Evolutionary conservation across 371 early-diverging fungal species (phyloP), one percentile per base, ranked within the genome.

Genomic region (Polyrhizophydium stewartii): DNA sequence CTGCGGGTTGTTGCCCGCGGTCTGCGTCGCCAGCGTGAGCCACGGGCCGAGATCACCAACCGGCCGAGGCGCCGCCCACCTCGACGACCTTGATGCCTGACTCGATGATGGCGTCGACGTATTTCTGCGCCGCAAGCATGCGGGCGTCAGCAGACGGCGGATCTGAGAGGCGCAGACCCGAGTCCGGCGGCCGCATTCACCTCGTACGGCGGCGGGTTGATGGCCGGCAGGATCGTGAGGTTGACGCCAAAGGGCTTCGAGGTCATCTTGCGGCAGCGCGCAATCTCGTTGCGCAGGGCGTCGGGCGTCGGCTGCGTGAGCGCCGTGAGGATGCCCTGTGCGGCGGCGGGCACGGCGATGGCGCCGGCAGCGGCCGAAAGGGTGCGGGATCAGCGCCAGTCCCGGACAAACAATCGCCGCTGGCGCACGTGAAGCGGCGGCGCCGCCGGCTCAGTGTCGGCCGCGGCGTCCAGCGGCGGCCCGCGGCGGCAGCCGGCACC

Each of bases 281-380:
- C 77, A 59, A 90, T 89, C 67, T 89, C 91, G 6, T 70, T 67
- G 63, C 87, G 84, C 37, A 90, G 73, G 37, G 78, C 86, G 55
- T 88, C 89, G n/a, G 91, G 91, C n/a, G 91, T 89, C 45, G 91
- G 91, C 65, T 90, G 89, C 17, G 91, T 89, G 65, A 76, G 70
- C 59, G 77, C 79, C 1, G 79, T 79, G 33, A 79, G 63, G 45
- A 78, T 46, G 6, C 79, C 78, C 71, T 66, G 56, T 7, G 28
- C 12, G n/a, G n/a, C 22, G 47, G 24, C 25, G n/a, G 13, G 27
- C n/a, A 21, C 13, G n/a, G 52, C 25, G n/a, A n/a, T n/a, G n/a
- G n/a, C n/a, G n/a, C n/a, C n/a, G n/a, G n/a, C n/a, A n/a, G n/a
- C n/a, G n/a, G n/a, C n/a, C n/a, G n/a, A n/a, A n/a, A n/a, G n/a